Percentiles rank a stretch among this genome's conserved stretches.
Evolutionary conservation across 805 yeast genomes (phyloP).

Genomic region (Monosporozyma aquatica): DNA sequence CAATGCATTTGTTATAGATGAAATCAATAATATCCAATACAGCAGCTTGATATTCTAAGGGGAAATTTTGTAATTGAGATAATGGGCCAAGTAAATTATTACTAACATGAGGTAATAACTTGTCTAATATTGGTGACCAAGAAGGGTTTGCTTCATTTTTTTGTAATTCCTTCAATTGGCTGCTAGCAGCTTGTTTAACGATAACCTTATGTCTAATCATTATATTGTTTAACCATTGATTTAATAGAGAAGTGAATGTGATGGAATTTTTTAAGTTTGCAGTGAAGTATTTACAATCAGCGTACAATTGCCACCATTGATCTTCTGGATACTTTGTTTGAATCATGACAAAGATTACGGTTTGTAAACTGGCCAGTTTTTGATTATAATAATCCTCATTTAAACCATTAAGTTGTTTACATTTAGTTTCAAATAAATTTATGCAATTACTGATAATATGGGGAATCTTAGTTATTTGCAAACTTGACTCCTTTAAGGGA

Average conservation of each 20-base stretch:
- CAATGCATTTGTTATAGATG: slow-evolving; percentile 17
- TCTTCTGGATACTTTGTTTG: slow-evolving; percentile 12
- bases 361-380: slow-evolving; percentile 24
- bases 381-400: slow-evolving; percentile 15
- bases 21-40: slow-evolving; percentile 15
- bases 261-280: slow-evolving; percentile 4
- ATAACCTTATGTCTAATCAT: background rate
- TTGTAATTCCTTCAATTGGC: slow-evolving; percentile 17
- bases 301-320: slow-evolving; percentile 23
- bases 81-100: slow-evolving; percentile 15
- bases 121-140: slow-evolving; percentile 16
- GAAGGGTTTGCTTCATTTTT: slow-evolving; percentile 18
- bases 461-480: slow-evolving; percentile 17
- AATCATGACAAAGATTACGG: slow-evolving; percentile 21
- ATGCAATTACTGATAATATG: slow-evolving; percentile 8
- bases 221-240: slow-evolving; percentile 2
- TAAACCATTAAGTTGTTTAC: slow-evolving; percentile 6
- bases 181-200: slow-evolving; percentile 5
- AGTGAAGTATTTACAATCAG: slow-evolving; percentile 17
- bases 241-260: slow-evolving; percentile 19
- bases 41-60: slow-evolving; percentile 6
- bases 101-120: slow-evolving; percentile 18
- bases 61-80: slow-evolving; percentile 6
- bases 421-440: slow-evolving; percentile 10
- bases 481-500: background rate